Base-by-base conservation (phyloP, 2,329 filamentous ascomycete species). In the Nannizziopsis arthrosporioides region DNA sequence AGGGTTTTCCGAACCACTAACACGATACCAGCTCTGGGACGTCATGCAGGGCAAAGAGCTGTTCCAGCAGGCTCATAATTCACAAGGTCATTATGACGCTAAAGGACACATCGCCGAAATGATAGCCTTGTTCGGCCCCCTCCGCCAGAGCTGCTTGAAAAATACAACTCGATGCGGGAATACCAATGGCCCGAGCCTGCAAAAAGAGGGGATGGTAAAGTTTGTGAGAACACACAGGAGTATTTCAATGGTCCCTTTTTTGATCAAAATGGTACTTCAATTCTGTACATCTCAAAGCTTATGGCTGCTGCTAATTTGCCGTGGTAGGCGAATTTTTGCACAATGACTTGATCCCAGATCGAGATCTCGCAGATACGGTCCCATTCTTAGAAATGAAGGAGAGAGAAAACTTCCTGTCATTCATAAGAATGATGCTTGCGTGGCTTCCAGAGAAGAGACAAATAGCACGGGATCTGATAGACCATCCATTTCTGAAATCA, bases 101-200 rank as follows among this genome's bases (percentile, higher is more conserved):
- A 64, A 61, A 58, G 37, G 56, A 43, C 64, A 71, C 49, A 51
- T 72, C 8, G 66, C 68, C 5, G 60, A 71, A 52, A 71, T 72
- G 59, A 67, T 69, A 45, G 63, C 61, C 14, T 57, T 71, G 49
- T 54, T 71, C 1, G 68, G 67, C 11, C 61, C 59, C 67, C 67
- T 4, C 65, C 47, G 7, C 11, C 2, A 18, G 32, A 22, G 12
- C 19, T 48, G 2, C 31, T 42, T 5, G 35, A 31, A 14, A 44
- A 39, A 57, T 67, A 59, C 54, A 57, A 57, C 46, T 57, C 38
- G 39, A 63, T 61, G 56, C 54, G 51, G 55, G 56, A 57, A 32
- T 59, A 59, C 44, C 48, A 30, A n/a, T 68, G 58, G 58, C 58
- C 58, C 3, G 31, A 58, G 49, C 51, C 58, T 53, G 48, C 66